These are phyloP conservation scores for Rhodomyrtus tomentosa DNA, from an alignment of 345 rosid species.

Conservation along the genomic window DNA sequence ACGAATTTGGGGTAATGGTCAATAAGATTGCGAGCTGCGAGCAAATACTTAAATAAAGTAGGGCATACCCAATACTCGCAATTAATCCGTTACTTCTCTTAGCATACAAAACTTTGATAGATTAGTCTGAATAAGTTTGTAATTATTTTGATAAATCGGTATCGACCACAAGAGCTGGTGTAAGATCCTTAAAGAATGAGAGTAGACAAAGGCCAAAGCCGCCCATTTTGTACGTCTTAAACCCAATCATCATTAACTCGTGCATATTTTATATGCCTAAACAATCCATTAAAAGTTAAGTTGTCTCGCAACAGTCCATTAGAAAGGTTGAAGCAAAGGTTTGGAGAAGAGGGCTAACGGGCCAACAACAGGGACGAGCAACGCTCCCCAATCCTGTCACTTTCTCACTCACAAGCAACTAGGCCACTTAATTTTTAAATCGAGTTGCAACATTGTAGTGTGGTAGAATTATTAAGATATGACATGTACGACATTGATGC, in stretches of 20 bases:
- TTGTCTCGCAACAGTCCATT: not conserved
- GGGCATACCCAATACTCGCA: not conserved
- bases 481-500: too few species aligned
- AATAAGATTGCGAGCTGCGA: not conserved
- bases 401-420: not conserved
- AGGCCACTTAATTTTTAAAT: not conserved
- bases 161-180: not conserved
- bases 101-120: not conserved
- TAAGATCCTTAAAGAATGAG: not conserved
- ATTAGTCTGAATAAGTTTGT: not conserved
- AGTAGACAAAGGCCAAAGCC: not conserved
- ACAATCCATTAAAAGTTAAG: not conserved
- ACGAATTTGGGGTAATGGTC: not conserved
- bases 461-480: not conserved
- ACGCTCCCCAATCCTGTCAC: not conserved
- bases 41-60: not conserved
- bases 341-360: not conserved
- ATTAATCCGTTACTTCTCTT: not conserved
- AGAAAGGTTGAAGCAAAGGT: not conserved
- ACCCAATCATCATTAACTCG: not conserved
- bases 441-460: not conserved
- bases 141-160: not conserved
- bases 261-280: not conserved
- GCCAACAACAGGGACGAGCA: not conserved
- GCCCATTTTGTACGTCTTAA: not conserved